Evolutionary conservation across 495 filamentous ascomycete genomes (phyloP).

Genomic region (Neurospora sp.): DNA sequence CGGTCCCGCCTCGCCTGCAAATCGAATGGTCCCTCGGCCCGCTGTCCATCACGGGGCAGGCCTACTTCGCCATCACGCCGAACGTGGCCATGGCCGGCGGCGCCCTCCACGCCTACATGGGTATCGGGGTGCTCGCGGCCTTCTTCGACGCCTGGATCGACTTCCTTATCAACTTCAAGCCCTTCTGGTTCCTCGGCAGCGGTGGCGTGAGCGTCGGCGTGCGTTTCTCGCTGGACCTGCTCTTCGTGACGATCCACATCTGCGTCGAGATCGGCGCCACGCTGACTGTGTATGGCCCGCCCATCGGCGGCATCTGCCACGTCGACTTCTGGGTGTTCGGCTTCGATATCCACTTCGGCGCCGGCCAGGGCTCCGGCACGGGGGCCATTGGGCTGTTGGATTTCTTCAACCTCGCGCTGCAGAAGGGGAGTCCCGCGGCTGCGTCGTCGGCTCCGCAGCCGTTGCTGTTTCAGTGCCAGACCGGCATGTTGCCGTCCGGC

Average conservation of each 20-base stretch:
- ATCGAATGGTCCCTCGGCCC: conserved; percentile 29
- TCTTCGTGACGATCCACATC: conserved; percentile 22
- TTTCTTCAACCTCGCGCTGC: background rate
- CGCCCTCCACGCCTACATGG: conserved; percentile 17
- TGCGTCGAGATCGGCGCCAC: conserved; percentile 25
- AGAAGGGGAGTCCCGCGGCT: no score
- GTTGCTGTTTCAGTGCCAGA: no score
- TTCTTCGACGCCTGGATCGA: conserved; percentile 34
- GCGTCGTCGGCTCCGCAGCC: no score
- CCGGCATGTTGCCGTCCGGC: no score
- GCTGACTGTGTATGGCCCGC: conserved; percentile 28
- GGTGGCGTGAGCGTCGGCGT: conserved; percentile 29
- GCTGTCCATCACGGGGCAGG: conserved; percentile 31
- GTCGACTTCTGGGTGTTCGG: conserved; percentile 35
- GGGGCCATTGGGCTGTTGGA: background rate
- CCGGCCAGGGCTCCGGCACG: background rate
- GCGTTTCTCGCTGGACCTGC: conserved; percentile 23
- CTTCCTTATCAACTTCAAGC: conserved; percentile 39
- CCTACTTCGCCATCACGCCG: conserved; percentile 46
- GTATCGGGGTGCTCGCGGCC: conserved; percentile 23
- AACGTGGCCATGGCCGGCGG: conserved; percentile 41
- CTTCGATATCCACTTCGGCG: conserved; percentile 36
- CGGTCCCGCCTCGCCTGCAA: conserved; percentile 31
- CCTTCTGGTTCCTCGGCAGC: conserved; percentile 32
- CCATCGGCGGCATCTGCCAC: conserved; percentile 26